Percentiles rank a stretch among this genome's conserved stretches.
Evolutionary conservation across 257 asterid genomes (phyloP).

Genomic region (Solanum chiquidenum): DNA sequence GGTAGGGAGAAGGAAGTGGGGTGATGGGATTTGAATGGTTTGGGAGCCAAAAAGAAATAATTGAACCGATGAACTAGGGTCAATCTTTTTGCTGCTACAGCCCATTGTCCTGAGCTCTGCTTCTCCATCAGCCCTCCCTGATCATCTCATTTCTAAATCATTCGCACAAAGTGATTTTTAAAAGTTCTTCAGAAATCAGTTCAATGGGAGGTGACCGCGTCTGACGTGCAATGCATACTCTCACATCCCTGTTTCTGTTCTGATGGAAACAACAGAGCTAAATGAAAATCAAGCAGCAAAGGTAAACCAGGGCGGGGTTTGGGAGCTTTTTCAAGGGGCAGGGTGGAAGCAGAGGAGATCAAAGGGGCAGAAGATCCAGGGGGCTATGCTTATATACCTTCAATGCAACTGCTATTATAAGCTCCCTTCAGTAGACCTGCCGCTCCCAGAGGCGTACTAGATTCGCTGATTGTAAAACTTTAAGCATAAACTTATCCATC

Average conservation of each 20-base stretch:
- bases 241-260: background rate
- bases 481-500: background rate
- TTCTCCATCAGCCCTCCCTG: background rate
- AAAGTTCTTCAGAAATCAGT: background rate
- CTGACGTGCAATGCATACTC: background rate
- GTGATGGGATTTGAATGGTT: background rate
- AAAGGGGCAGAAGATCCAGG: background rate
- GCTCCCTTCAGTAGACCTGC: slow-evolving; percentile 1
- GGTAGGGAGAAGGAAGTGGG: background rate
- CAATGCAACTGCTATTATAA: background rate
- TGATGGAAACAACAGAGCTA: slow-evolving; percentile 1
- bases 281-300: slow-evolving; percentile 4
- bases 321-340: background rate
- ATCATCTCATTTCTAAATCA: background rate
- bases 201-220: background rate
- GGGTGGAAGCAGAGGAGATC: background rate
- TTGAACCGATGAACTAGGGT: background rate
- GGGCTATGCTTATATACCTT: background rate
- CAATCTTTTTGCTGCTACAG: background rate
- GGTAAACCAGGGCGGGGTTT: background rate
- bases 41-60: background rate
- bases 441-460: background rate
- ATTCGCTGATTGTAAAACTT: background rate
- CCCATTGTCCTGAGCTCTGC: background rate
- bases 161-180: background rate